phyloP scores from a whole-genome alignment of 2,329 filamentous ascomycete species.

The Ascomycota sp. region DNA sequence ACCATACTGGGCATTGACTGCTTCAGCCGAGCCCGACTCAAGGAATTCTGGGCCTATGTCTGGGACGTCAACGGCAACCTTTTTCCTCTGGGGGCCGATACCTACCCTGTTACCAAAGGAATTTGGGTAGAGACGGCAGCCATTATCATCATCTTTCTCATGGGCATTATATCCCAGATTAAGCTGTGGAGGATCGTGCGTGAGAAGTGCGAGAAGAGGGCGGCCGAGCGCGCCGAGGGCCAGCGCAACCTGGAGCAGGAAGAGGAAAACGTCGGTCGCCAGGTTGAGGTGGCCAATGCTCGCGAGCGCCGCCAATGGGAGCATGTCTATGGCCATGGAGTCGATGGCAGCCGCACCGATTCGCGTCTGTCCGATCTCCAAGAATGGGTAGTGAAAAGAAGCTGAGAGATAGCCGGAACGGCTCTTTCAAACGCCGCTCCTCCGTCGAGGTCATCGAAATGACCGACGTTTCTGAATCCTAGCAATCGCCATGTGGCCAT shows the following conservation, averaged over 20 bases:
- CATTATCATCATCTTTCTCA: constrained; percentile 51
- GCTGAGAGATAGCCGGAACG: constrained; percentile 13
- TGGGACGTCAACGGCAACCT: constrained; percentile 65
- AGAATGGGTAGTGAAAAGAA: constrained; percentile 27
- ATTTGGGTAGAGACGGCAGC: constrained; percentile 71
- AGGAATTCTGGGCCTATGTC: constrained; percentile 90
- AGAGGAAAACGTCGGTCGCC: constrained; percentile 50
- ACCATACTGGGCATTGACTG: constrained; percentile 76
- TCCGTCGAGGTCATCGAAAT: constrained; percentile 33
- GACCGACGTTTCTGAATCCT: constrained; percentile 22
- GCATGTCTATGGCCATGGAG: constrained; percentile 46
- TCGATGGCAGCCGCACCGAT: constrained; percentile 11
- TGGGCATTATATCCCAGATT: constrained; percentile 67
- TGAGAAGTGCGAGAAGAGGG: constrained; percentile 33
- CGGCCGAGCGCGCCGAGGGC: constrained; percentile 25
- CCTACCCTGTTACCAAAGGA: constrained; percentile 70
- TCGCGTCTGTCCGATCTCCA: constrained; percentile 31
- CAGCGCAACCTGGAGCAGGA: constrained; percentile 35
- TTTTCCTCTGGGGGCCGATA: constrained; percentile 57
- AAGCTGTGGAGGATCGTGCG: constrained; percentile 70
- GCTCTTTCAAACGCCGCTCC: constrained; percentile 14
- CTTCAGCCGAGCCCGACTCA: constrained; percentile 72
- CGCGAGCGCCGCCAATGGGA: constrained; percentile 57
- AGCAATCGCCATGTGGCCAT: constrained; percentile 9
- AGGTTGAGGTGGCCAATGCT: constrained; percentile 40